A percentile compares a stretch with the other conserved stretches of the same genome.
Conservation (phyloP, 2,329 filamentous ascomycete genomes). For the Nannizziopsis arthrosporioides region DNA sequence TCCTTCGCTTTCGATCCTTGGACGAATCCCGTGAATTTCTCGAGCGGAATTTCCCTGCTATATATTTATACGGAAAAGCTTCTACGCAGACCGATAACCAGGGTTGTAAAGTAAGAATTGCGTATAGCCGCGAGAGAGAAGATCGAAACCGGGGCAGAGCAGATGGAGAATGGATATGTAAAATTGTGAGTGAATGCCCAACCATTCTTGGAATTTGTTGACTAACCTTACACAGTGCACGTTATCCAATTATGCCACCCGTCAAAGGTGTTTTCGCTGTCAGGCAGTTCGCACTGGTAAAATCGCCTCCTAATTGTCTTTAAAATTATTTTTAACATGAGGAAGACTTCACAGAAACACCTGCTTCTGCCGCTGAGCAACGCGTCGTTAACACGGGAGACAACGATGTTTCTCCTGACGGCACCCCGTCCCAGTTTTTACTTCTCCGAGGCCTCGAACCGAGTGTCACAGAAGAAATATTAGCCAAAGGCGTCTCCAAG, state of each 20-base stretch:
- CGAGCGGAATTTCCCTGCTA: slow-evolving; percentile 40
- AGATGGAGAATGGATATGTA: slow-evolving; percentile 48
- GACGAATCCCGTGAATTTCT: slow-evolving; percentile 43
- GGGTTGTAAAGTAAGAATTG: slow-evolving; percentile 39
- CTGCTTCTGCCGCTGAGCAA: slow-evolving; percentile 27
- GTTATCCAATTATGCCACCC: slow-evolving; percentile 46
- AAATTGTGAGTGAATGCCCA: slow-evolving; percentile 33
- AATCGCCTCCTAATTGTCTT: slow-evolving; percentile 16
- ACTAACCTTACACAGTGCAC: slow-evolving; percentile 35
- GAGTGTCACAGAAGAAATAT: slow-evolving; percentile 58
- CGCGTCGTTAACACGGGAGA: slow-evolving; percentile 43
- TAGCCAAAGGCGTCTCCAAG: slow-evolving; percentile 62
- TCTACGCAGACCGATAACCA: slow-evolving; percentile 29
- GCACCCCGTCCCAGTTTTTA: slow-evolving; percentile 60
- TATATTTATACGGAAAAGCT: slow-evolving; percentile 40
- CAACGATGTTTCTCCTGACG: slow-evolving; percentile 44
- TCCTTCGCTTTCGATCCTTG: slow-evolving; percentile 43
- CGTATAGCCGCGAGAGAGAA: slow-evolving; percentile 43
- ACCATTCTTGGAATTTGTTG: slow-evolving; percentile 1
- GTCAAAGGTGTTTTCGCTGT: slow-evolving; percentile 48
- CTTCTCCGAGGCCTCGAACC: slow-evolving; percentile 60
- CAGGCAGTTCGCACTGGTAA: slow-evolving; percentile 44
- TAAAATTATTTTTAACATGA: slow-evolving; percentile 18
- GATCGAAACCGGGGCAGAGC: slow-evolving; percentile 37
- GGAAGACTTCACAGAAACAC: slow-evolving; percentile 14